Evolutionary conservation across 1,284 basidiomycete genomes (phyloP), one percentile per base, ranked within the genome.

Genomic region (Boletus semigastroideus): DNA sequence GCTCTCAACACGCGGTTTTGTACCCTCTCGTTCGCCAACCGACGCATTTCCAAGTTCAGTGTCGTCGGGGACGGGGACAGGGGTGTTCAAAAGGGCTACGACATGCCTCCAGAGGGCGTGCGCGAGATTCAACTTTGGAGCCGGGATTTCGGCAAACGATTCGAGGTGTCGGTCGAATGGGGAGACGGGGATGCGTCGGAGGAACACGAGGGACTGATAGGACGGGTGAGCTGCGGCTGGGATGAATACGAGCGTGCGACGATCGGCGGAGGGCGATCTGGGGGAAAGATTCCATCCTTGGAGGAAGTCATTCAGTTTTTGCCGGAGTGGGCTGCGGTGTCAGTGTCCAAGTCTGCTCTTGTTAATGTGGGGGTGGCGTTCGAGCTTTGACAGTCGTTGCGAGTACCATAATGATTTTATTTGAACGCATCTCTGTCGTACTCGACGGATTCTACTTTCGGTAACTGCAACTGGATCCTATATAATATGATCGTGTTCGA

Each of bases 241-340:
- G 79, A 78, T 8, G 87, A 90, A 63, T 82, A 84, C 62, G 79
- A 80, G 65, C 78, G 79, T 62, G 83, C 70, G 46, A 76, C 75
- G 53, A 69, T 79, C 10, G 82, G 80, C n/a, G 66, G 70, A 46
- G 69, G 71, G 7, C 59, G 61, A 22, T 55, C 58, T 7, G 69
- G 68, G 28, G 74, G 72, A 42, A 74, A 74, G 69, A 84, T 90
- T n/a, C 87, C 87, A 1, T 86, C 86, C 16, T 72, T 84, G 31
- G 86, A 90, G 64, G 87, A 90, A 64, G 76, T 82, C 34, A 65
- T 85, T n/a, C 64, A 65, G 30, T 87, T 84, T 65, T 65, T 89
- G 54, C 88, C 87, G 8, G 70, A 78, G 50, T 90, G 88, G 88
- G 82, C 79, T 20, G 73, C 76, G 30, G 78, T 79, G 34, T 77